Base-by-base conservation (phyloP, 2,329 filamentous ascomycete species). In the Fusarium newnesense region DNA sequence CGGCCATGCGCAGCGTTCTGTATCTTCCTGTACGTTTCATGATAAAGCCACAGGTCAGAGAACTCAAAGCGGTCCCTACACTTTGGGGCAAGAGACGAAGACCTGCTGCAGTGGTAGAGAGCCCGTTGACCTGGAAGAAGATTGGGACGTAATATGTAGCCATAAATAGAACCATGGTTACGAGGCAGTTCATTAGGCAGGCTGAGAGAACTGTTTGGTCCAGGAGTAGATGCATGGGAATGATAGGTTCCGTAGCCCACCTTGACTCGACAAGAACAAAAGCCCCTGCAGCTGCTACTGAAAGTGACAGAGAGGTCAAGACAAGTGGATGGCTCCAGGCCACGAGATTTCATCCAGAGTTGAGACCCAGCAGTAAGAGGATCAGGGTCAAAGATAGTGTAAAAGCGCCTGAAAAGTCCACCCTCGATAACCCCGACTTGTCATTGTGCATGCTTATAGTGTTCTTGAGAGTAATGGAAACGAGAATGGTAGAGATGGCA, bases 1-100 rank as follows among this genome's bases (percentile, higher is more conserved):
- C 39, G 21, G 7, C 5, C 28, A 44, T 32, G 2, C 53, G 39
- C 16, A 57, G 12, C 0, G 11, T 21, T 21, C 37, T 21, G 28
- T 44, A 57, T 32, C 28, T 57, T 2, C 53, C 53, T 16, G 53
- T 34, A 2, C 28, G 39, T 44, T 57, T 57, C 53, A 57, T 34
- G 2, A 34, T 15, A 15, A 32, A 34, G 4, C 53, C 37, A 16
- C 53, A 57, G 2, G 16, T 34, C 2, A 44, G 37, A 24, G 53
- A 57, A 16, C 28, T 57, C 1, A 57, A 1, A 9, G 53, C 53
- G 1, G 53, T 57, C 1, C 53, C 53, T 34, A 26, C 8, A 24
- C 53, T 57, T 2, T 57, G 53, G 2, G 53, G 39, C 3, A 57
- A 24, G 2, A 57, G 53, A 26, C 53, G 37, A 4, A 57, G 28